Evolutionary conservation across 2,329 filamentous ascomycete species (phyloP), one percentile per base, ranked within the genome.

Genomic region (Colletotrichum eleusines): DNA sequence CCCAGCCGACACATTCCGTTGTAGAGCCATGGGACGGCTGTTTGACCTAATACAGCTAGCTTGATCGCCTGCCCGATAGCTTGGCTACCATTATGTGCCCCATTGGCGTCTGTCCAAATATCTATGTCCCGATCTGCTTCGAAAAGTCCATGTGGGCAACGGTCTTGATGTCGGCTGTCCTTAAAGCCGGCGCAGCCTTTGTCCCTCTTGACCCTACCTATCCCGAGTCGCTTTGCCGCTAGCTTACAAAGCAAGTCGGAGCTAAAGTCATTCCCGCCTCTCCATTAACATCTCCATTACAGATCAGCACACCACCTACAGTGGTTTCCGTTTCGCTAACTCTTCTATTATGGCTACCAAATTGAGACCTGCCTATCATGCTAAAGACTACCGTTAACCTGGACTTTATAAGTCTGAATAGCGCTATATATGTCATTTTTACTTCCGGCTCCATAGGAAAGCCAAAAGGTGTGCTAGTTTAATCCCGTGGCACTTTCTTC

Each of bases 391-490:
- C 28, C 54, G n/a, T 9, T 14, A 58, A 20, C 33, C 4, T 16
- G 20, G 44, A 20, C 16, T 6, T 20, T 31, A 26, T 26, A 3
- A 58, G 20, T 6, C 63, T 74, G 23, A 53, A 60, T 35, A 72
- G 75, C 31, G 54, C 71, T 9, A 74, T 75, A 16, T 76, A 76
- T 23, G 83, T 86, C 74, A 84, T 75, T 42, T 75, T 73, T 38
- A 76, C 74, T 2, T 74, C 84, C 18, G 85, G 85, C 14, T 85
- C 81, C 44, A 86, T 83, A 5, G 84, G 83, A 16, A 77, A 78
- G 46, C 84, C 84, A 9, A 86, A 86, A 77, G 84, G 84, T 50
- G 83, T 85, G 33, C 80, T 85, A 51, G 63, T 74, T 59, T n/a
- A 62, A 72, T 60, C 73, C 75, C 59, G 66, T 64, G 7, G 72